Percentiles rank a stretch among this genome's conserved stretches.
phyloP scores from a whole-genome alignment of 805 yeast species.

The Saitoella complicata region DNA sequence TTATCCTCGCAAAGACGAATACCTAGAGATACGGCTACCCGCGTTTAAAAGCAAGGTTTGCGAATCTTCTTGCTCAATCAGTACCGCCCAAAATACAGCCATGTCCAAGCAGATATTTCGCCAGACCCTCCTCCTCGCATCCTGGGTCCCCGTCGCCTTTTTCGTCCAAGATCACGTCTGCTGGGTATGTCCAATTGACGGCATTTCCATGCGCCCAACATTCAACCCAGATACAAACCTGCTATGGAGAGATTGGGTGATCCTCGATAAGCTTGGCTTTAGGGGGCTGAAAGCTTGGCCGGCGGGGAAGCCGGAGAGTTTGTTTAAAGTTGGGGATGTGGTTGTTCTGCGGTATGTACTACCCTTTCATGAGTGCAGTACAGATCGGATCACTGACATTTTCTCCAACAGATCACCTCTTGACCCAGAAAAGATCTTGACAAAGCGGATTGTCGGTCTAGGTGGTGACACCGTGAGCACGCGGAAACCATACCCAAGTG shows the following conservation, averaged over 20 bases:
- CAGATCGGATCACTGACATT: background rate
- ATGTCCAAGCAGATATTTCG: no score
- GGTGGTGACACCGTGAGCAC: background rate
- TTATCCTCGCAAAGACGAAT: no score
- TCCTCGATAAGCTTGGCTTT: background rate
- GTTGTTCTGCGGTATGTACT: conserved; percentile 1
- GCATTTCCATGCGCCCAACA: conserved; percentile 1
- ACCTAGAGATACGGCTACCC: no score
- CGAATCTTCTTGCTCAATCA: no score
- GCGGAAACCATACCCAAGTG: background rate
- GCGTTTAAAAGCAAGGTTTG: no score
- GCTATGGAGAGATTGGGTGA: background rate
- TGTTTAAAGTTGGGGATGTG: background rate
- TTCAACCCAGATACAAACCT: conserved; percentile 2
- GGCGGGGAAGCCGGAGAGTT: no score
- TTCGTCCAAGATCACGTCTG: background rate
- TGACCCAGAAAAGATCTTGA: background rate
- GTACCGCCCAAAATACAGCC: no score
- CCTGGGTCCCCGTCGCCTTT: conserved; percentile 1
- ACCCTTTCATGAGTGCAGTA: background rate
- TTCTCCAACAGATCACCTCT: background rate
- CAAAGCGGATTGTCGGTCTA: background rate
- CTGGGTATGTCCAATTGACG: background rate
- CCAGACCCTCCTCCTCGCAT: background rate
- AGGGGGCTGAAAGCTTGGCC: background rate